A percentile compares a stretch with the other conserved stretches of the same genome.
Evolutionary conservation across 2,329 filamentous ascomycete species (phyloP).

Genomic region (Chrysoporthe austroafricana): DNA sequence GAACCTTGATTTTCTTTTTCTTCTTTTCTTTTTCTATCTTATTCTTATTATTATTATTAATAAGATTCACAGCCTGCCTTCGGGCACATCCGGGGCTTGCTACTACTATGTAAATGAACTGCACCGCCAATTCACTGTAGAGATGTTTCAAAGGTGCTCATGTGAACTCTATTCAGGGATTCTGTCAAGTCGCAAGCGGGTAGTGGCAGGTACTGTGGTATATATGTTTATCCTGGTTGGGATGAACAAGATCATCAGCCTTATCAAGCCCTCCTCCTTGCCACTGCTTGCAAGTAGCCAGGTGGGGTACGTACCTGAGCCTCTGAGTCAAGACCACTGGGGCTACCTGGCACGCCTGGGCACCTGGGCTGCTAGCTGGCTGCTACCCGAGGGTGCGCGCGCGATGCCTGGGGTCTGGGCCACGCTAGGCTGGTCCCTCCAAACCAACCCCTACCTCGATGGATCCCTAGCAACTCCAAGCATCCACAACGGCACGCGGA

Average conservation of each 20-base stretch:
- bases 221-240: neutral
- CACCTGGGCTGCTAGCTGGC: too few species aligned
- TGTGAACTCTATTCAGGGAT: neutral
- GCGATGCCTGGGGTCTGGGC: constrained; percentile 2
- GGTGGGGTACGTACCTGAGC: neutral
- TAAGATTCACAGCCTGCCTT: too few species aligned
- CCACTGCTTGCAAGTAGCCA: neutral
- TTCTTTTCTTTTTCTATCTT: too few species aligned
- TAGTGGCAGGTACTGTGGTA: neutral
- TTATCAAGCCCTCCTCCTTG: constrained; percentile 3
- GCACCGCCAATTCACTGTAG: too few species aligned
- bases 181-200: neutral
- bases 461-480: neutral
- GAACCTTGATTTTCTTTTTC: too few species aligned
- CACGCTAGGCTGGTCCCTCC: neutral
- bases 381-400: neutral
- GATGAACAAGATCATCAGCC: constrained; percentile 6
- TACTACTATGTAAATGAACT: too few species aligned
- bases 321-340: constrained; percentile 7
- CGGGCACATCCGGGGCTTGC: too few species aligned
- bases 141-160: neutral
- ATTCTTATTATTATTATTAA: too few species aligned
- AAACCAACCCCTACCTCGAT: neutral
- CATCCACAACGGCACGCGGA: neutral
- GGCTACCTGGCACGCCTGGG: neutral